These are phyloP conservation scores for Alternaria ventricosa DNA, from an alignment of 2,329 filamentous ascomycete species.

Conservation along the genomic window DNA sequence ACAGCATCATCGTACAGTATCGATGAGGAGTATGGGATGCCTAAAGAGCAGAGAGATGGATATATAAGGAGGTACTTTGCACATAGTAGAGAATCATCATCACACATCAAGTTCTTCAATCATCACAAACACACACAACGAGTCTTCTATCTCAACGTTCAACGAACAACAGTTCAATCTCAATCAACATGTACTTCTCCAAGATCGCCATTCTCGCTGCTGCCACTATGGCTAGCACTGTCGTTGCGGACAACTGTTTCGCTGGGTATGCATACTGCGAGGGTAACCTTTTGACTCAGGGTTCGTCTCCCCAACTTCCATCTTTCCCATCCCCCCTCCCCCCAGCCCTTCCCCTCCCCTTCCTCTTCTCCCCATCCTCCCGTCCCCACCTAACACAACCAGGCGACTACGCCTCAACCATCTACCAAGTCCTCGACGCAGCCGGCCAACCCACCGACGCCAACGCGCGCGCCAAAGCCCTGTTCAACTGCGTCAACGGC, in stretches of 20 bases:
- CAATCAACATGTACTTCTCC: neutral
- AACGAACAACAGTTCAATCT: neutral
- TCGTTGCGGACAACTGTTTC: neutral
- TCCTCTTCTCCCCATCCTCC: too few species aligned
- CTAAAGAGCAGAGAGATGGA: neutral
- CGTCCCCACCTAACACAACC: neutral
- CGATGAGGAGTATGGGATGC: neutral
- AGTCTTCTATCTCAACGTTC: neutral
- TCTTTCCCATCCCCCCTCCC: accelerated
- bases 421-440: neutral
- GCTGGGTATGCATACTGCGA: neutral
- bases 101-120: neutral
- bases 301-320: neutral
- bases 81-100: neutral
- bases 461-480: neutral
- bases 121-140: neutral
- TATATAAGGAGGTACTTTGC: neutral
- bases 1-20: neutral
- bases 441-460: neutral
- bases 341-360: too few species aligned
- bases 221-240: neutral
- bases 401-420: slow-evolving; percentile 2
- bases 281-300: neutral
- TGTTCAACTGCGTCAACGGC: neutral
- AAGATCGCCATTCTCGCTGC: neutral